Evolutionary conservation across 2,329 filamentous ascomycete genomes (phyloP), one percentile per base, ranked within the genome.

Genomic region (Phyllosticta citriasiana): DNA sequence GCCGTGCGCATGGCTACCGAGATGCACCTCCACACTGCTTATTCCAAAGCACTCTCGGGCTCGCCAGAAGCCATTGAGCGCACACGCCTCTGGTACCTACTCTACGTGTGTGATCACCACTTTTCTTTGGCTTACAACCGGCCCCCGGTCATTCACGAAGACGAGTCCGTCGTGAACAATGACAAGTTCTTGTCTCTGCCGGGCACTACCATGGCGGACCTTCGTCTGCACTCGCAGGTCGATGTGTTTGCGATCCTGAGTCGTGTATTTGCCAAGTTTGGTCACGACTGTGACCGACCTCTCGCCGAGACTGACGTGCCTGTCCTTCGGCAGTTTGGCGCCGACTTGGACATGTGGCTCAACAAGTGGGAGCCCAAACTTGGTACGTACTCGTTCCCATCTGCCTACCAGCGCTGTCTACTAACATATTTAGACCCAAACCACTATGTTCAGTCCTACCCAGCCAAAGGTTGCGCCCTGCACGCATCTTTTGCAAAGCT

Each of bases 281-380:
- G 71, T 30, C 70, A 68, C 58, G 70, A 72, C 55, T 67, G 68
- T 27, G 68, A 70, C 72, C 67, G 73, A 68, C 70, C 73, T 12
- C 65, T 76, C 0, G 66, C 68, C 0, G 73, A 74, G 55, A 64
- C 67, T 1, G 74, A 77, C 57, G 73, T 77, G 27, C 71, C 70
- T 25, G 69, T 72, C 60, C 63, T 77, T 14, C 70, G 73, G 50
- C 67, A 70, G 56, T 77, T 76, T 66, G 77, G 76, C 62, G 70
- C 76, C 27, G 72, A 74, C 33, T 75, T 77, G n/a, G 76, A 77
- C 33, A 72, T 75, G 59, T 77, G 75, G 75, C 69, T 74, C 7
- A 69, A 74, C 57, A 67, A 66, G 8, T 76, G 74, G 74, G 71
- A 75, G 63, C 64, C 68, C 24, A 64, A 69, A 35, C 71, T 69